Evolutionary conservation across 768 basidiomycete genomes (phyloP), one percentile per base, ranked within the genome.

Genomic region (Myochromella boudieri): DNA sequence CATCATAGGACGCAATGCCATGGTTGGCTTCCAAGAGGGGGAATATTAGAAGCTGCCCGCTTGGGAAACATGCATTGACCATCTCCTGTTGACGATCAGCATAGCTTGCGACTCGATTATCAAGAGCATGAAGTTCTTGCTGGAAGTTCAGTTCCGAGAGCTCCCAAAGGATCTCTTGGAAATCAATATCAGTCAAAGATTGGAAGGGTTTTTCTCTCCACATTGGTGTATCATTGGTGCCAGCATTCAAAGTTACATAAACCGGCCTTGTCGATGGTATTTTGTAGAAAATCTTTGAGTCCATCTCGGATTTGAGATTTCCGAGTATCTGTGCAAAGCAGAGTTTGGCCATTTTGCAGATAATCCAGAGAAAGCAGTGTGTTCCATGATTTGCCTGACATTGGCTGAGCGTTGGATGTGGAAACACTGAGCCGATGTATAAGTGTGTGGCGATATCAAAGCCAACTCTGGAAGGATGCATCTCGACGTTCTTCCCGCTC

Each of bases 331-430:
- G 42, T 36, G 24, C 6, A 15, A 24, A 15, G 8, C 14, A 9
- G 33, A 17, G 32, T 8, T 8, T 6, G 15, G 4, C 15, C 14
- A 9, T 14, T 3, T 20, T 42, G 40, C 1, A 41, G 37, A 14
- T 20, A 42, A 12, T 40, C 41, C 14, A 49, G 20, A 15, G 21
- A n/a, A n/a, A n/a, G n/a, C n/a, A n/a, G n/a, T n/a, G n/a, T n/a
- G n/a, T n/a, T n/a, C n/a, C n/a, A n/a, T 37, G 4, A 53, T 37
- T 48, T 46, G 6, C 17, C 38, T 20, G 52, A 31, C 39, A 53
- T 46, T 1, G 52, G 52, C 10, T 5, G 37, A 18, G 32, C 21
- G 4, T 42, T 14, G 3, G 21, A 54, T 3, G 20, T 11, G 14
- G 21, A 8, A 17, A 21, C 40, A 2, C 20, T 41, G 11, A 54